Evolutionary conservation across 768 basidiomycete species (phyloP), one percentile per base, ranked within the genome.

Genomic region (Panus rudis): DNA sequence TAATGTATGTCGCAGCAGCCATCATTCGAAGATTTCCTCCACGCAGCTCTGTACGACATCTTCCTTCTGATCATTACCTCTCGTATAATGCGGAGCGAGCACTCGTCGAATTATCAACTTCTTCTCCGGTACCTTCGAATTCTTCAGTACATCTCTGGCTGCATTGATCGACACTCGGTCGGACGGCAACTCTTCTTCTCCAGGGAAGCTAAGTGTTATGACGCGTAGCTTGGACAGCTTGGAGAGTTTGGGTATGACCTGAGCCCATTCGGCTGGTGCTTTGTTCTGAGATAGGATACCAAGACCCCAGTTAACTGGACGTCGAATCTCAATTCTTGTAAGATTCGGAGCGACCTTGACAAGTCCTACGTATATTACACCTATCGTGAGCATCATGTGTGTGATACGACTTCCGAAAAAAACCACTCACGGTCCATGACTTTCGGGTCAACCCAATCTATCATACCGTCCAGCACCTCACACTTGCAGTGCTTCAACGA

Each of bases 401-500:
- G 43, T 6, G 43, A 25, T 4, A 37, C 11, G 43, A 16, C 16
- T 7, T 14, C 22, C 20, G 17, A 19, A 21, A 8, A 22, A 28
- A 6, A 21, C 16, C 4, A 44, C 43, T 4, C 30, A 44, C 43
- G 43, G 6, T 20, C 22, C 11, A 38, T 30, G 21, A 44, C 12
- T n/a, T 23, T 33, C 5, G 6, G 21, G 20, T 37, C 28, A 17
- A 12, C 21, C 43, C 43, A 44, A 35, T 44, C 43, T 5, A 44
- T 44, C 43, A 44, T 44, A 4, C 43, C 43, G 20, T 44, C 43
- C 7, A 44, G 35, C 8, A 26, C 22, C 25, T 44, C 33, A 17
- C 28, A 25, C n/a, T 44, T 28, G 24, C 22, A 6, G 16, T 8
- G 16, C 23, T 44, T 37, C 13, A 44, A n/a, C 7, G 43, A 20